These are phyloP conservation scores for Pythium rhizo-oryzae DNA, from an alignment of 352 stramenopile species.

Conservation along the genomic window DNA sequence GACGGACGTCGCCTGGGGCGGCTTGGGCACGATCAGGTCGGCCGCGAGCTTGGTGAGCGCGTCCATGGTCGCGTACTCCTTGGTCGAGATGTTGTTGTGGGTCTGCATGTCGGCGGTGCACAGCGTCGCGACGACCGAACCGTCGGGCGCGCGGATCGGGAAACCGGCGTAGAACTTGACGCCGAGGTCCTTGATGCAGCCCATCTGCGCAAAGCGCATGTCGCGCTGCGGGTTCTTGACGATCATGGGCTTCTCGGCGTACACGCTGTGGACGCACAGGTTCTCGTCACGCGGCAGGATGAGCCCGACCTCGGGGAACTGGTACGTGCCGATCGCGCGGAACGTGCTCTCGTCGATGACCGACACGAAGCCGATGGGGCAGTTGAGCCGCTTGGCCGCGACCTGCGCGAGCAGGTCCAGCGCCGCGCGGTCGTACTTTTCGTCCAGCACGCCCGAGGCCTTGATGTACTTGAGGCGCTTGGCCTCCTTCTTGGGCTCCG, in stretches of 20 bases:
- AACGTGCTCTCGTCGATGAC: conserved; percentile 54
- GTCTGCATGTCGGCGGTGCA: conserved; percentile 44
- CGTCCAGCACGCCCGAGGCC: conserved; percentile 42
- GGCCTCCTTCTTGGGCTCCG: conserved; percentile 40
- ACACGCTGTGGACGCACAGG: conserved; percentile 60
- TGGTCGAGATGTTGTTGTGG: conserved; percentile 64
- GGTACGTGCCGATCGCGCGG: conserved; percentile 36
- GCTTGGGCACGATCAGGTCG: conserved; percentile 37
- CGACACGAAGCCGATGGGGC: conserved; percentile 63
- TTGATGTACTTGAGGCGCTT: conserved; percentile 49
- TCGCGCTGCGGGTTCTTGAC: conserved; percentile 68
- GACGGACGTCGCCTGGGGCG: no score
- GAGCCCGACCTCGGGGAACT: conserved; percentile 7
- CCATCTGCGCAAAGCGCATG: conserved; percentile 62
- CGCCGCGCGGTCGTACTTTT: conserved; percentile 47
- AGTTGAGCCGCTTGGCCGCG: conserved; percentile 51
- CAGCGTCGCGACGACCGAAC: conserved; percentile 50
- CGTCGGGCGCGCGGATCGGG: conserved; percentile 48
- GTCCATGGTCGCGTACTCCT: conserved; percentile 78
- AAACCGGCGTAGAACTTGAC: conserved; percentile 75
- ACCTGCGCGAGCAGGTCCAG: conserved; percentile 60
- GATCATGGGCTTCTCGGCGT: conserved; percentile 62
- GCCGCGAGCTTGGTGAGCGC: conserved; percentile 52
- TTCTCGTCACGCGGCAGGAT: conserved; percentile 49
- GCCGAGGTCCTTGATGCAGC: conserved; percentile 43